Percentiles rank a stretch among this genome's conserved stretches.
phyloP scores from a whole-genome alignment of 495 filamentous ascomycete genomes.

The Podospora appendiculata region DNA sequence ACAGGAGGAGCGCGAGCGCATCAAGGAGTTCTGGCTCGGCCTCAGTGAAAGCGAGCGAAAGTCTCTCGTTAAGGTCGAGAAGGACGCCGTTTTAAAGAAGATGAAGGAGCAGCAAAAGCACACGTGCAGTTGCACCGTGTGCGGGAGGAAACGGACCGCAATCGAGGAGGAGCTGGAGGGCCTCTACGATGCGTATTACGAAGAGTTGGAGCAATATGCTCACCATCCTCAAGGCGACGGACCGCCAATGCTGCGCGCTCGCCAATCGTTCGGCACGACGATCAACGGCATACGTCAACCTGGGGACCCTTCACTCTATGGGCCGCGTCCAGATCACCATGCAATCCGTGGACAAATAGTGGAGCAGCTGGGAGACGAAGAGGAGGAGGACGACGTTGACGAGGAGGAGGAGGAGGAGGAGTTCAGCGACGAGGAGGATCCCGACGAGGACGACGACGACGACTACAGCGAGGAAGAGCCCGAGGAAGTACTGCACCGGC shows the following conservation, averaged over 20 bases:
- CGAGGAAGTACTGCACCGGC: slow-evolving; percentile 48
- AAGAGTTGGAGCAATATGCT: slow-evolving; percentile 94
- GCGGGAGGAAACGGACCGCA: slow-evolving; percentile 89
- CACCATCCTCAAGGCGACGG: slow-evolving; percentile 63
- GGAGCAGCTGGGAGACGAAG: slow-evolving; percentile 52
- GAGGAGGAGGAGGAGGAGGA: slow-evolving; percentile 57
- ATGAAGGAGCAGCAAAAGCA: slow-evolving; percentile 99
- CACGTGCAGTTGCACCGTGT: slow-evolving; percentile 96
- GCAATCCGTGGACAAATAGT: slow-evolving; percentile 48
- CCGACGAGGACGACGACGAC: slow-evolving; percentile 55
- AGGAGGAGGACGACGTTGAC: slow-evolving; percentile 51
- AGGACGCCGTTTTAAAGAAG: slow-evolving; percentile 94
- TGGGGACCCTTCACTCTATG: slow-evolving; percentile 35
- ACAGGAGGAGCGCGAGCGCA: slow-evolving; percentile 87
- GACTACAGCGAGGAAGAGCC: slow-evolving; percentile 48
- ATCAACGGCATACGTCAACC: slow-evolving; percentile 40
- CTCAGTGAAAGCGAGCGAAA: slow-evolving; percentile 89
- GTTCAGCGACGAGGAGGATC: slow-evolving; percentile 39
- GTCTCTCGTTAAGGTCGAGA: slow-evolving; percentile 93
- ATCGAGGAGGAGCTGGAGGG: slow-evolving; percentile 98
- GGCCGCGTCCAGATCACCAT: slow-evolving; percentile 29
- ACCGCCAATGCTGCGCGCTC: slow-evolving; percentile 58
- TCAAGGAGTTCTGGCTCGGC: slow-evolving; percentile 98
- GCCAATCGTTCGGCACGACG: slow-evolving; percentile 47
- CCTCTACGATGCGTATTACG: slow-evolving; percentile 98